phyloP scores from a whole-genome alignment of 306 rosid species.

The Ormosia emarginata region DNA sequence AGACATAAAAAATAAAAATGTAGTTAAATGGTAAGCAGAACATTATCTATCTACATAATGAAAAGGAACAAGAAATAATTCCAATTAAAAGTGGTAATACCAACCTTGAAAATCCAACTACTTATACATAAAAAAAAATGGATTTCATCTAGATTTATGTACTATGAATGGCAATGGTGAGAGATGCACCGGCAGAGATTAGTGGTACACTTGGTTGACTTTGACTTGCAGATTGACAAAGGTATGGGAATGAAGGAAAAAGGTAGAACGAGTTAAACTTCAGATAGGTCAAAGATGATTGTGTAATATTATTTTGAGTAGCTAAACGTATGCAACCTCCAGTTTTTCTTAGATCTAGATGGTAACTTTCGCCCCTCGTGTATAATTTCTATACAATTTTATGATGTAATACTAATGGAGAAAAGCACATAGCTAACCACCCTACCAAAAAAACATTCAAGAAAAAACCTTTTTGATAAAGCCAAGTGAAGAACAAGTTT shows the following conservation, averaged over 20 bases:
- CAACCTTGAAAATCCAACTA: conserved; percentile 5
- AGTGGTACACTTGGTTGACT: neutral
- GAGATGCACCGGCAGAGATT: neutral
- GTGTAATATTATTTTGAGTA: neutral
- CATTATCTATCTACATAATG: neutral
- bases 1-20: neutral
- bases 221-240: neutral
- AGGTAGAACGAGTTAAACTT: neutral
- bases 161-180: neutral
- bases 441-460: neutral
- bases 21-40: conserved; percentile 5
- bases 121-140: neutral
- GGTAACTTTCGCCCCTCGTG: neutral
- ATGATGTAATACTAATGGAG: neutral
- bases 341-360: neutral
- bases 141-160: conserved; percentile 1
- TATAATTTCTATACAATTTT: neutral
- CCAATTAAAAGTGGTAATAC: neutral
- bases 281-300: neutral
- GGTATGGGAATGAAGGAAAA: neutral
- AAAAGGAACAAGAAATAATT: conserved; percentile 6
- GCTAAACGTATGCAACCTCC: neutral
- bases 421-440: neutral
- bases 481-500: neutral
- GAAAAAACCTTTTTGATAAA: neutral